Base-by-base conservation (phyloP, 2,329 filamentous ascomycete genomes). In the Ceratocystis albifundus region DNA sequence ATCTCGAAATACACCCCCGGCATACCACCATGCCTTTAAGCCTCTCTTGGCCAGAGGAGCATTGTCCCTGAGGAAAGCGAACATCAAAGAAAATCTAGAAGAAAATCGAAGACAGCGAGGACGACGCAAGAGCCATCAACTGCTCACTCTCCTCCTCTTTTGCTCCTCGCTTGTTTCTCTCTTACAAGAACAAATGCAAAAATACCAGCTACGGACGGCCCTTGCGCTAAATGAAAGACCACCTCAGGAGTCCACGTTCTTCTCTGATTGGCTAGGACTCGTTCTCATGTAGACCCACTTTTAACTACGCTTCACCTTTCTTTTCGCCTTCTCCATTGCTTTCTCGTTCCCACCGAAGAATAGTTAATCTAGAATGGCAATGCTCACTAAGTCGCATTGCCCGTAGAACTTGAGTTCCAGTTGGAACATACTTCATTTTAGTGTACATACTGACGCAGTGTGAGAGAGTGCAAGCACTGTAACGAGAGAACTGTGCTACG, bases 171-270 rank as follows among this genome's bases (percentile, higher is more conserved):
- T n/a, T 25, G 6, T 50, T 25, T 22, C 22, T 22, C 46, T 20
- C 25, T 53, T 25, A 36, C 12, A n/a, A 59, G 12, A 30, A 32
- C 4, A 30, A 57, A 7, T 17, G 3, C 10, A 32, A 61, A 41
- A 7, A 61, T 15, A 61, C 36, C 2, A 57, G 36, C 36, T 15
- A 41, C 36, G 36, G 36, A 12, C 36, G 36, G 36, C 36, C 36
- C 36, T 12, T 41, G 36, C 36, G 36, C 36, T 41, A 57, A 7
- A 32, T 28, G 36, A 8, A 30, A 30, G 17, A n/a, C 17, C 28
- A 22, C 48, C 50, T 32, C 45, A 20, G 20, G 20, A n/a, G 45
- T 30, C 48, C 65, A 62, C 65, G 45, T 66, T 59, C 45, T 62
- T 41, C 44, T 55, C 57, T 62, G 59, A 41, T 44, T 62, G 45